Conservation (phyloP, 2,329 filamentous ascomycete species). For the Fusarium humuli region DNA sequence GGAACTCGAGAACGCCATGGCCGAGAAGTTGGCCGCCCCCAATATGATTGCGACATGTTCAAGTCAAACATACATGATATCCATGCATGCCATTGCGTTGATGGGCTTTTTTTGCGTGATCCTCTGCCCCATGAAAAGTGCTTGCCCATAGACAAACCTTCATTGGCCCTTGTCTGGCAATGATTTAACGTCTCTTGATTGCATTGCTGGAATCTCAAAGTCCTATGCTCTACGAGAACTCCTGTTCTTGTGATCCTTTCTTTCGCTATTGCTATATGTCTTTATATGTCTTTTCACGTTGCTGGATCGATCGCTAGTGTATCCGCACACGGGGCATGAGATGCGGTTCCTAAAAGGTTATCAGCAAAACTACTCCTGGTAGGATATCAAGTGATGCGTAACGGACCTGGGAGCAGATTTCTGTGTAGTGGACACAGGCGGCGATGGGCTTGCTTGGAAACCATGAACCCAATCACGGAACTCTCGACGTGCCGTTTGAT, state of each 20-base stretch:
- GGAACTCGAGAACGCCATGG: not conserved
- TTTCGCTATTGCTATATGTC: not conserved
- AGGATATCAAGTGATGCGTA: rapidly evolving
- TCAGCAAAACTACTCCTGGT: not conserved
- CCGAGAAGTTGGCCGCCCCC: no score
- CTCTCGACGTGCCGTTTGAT: not conserved
- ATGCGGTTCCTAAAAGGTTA: not conserved
- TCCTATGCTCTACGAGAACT: not conserved
- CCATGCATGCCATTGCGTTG: not conserved
- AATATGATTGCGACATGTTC: not conserved
- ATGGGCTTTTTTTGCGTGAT: no score
- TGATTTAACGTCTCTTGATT: not conserved
- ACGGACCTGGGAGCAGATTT: not conserved
- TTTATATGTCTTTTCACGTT: conserved; percentile 1
- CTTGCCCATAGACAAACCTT: not conserved
- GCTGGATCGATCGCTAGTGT: not conserved
- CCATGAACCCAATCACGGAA: conserved; percentile 10
- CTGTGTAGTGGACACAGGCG: rapidly evolving
- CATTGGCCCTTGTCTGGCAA: not conserved
- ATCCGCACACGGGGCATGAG: not conserved
- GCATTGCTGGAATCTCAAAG: not conserved
- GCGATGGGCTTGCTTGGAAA: not conserved
- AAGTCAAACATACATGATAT: not conserved
- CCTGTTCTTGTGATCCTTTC: rapidly evolving
- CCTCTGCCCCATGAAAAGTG: no score